Percentiles rank a stretch among this genome's conserved stretches.
Conservation (phyloP, 495 filamentous ascomycete species). For the Talaromyces wortmannii region DNA sequence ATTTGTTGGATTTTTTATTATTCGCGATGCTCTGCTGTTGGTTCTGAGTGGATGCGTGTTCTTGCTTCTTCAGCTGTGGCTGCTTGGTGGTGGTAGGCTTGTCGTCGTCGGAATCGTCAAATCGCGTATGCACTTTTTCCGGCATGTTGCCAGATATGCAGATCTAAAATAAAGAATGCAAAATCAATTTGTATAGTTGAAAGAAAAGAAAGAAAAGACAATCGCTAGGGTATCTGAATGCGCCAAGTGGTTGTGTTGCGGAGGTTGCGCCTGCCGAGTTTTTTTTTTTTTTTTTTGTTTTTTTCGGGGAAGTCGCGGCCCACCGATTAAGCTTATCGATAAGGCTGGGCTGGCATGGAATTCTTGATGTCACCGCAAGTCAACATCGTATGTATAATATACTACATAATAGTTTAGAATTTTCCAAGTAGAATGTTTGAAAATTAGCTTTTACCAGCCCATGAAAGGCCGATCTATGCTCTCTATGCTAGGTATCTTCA, state of each 20-base stretch:
- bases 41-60: not conserved
- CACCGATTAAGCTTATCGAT: not conserved
- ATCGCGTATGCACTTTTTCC: slow-evolving; percentile 37
- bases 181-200: not conserved
- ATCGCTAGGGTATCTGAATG: not conserved
- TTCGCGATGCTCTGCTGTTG: not conserved
- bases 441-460: too few relatives aligned
- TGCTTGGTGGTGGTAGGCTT: slow-evolving; percentile 7
- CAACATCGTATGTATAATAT: too few relatives aligned
- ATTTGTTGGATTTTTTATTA: not conserved
- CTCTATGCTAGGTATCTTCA: too few relatives aligned
- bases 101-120: slow-evolving; percentile 22
- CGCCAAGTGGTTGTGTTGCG: not conserved
- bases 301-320: not conserved
- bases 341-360: not conserved
- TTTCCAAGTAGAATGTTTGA: too few relatives aligned
- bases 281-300: too few relatives aligned
- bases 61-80: not conserved
- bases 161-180: not conserved
- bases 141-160: slow-evolving; percentile 31
- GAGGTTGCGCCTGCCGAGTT: not conserved
- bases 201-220: not conserved
- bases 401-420: too few relatives aligned
- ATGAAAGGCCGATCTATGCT: too few relatives aligned
- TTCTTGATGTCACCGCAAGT: not conserved